Evolutionary conservation across 2,329 filamentous ascomycete species (phyloP).

Genomic region (Sphaerulina populicola): DNA sequence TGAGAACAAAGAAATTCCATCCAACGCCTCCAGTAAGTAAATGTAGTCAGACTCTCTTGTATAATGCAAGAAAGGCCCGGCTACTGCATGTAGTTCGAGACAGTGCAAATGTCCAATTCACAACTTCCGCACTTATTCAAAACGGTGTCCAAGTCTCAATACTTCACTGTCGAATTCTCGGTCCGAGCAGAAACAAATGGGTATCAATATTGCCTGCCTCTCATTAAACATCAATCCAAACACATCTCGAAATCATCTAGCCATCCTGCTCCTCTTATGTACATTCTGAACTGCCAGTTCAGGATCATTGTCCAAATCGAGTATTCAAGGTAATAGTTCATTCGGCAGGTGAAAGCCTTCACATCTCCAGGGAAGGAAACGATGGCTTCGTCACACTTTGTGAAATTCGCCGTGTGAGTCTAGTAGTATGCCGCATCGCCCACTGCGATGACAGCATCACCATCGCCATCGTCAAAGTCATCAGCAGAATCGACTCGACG

Average conservation of each 20-base stretch:
- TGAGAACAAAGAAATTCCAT: neutral
- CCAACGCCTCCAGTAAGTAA: neutral
- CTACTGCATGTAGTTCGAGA: too few relatives aligned
- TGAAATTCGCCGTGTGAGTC: slow-evolving; percentile 4
- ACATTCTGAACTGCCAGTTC: neutral
- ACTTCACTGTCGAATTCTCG: neutral
- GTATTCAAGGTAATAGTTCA: neutral
- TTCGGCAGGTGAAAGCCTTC: neutral
- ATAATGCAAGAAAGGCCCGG: too few relatives aligned
- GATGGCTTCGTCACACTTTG: neutral
- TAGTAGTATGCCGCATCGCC: slow-evolving; percentile 4
- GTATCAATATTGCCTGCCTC: slow-evolving; percentile 12
- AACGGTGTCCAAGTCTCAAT: neutral
- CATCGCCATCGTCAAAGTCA: neutral
- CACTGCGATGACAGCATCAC: neutral
- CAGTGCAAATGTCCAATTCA: too few relatives aligned
- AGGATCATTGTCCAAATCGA: neutral
- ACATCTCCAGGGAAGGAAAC: neutral
- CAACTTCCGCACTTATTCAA: too few relatives aligned
- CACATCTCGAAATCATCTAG: too few relatives aligned
- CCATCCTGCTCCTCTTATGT: neutral
- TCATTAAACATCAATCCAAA: neutral
- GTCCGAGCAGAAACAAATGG: slow-evolving; percentile 6
- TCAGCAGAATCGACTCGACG: slow-evolving; percentile 12
- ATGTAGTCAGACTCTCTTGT: neutral